Evolutionary conservation across 2,329 filamentous ascomycete species (phyloP), one percentile per base, ranked within the genome.

Genomic region (Botrytis galanthina): DNA sequence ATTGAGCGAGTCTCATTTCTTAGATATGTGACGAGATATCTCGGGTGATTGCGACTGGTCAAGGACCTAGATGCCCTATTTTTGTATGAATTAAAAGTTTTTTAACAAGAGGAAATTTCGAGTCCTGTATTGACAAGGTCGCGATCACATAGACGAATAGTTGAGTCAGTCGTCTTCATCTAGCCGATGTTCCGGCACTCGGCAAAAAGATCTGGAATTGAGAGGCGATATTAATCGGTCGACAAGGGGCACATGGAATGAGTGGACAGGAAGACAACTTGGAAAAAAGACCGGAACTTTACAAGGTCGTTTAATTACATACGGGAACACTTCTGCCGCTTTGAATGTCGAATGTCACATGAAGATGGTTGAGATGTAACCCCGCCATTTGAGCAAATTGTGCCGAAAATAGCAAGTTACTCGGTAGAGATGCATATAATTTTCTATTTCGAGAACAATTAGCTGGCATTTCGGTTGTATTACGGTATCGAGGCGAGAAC

Each of bases 401-500:
- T 67, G n/a, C 63, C 63, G 63, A 67, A 67, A 67, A 67, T 67
- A 67, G 63, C 32, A 67, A 67, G 37, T 54, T 5, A 67, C 7
- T 54, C 46, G 32, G 63, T 32, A 20, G 14, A 67, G 32, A 37
- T 51, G 63, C 32, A 66, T 46, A 46, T 4, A 29, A 29, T 3
- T 57, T 71, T 29, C 69, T 71, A 71, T 71, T 71, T 63, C 44
- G 29, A 39, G 69, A 62, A n/a, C 32, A 62, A 48, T 71, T 62
- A 29, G 57, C 42, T 62, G n/a, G 22, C 42, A 37, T 48, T 61
- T 29, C 57, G 69, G 69, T 39, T 35, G 69, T 63, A 48, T 29
- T 10, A 71, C 57, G 59, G 32, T 7, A 29, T 44, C n/a, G 32
- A 63, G 37, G 22, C 37, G 22, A 63, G 29, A 39, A 35, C 22